A percentile compares a stretch with the other conserved stretches of the same genome.
phyloP scores from a whole-genome alignment of 164 flowering plant genomes.

The Warburgia ugandensis region DNA sequence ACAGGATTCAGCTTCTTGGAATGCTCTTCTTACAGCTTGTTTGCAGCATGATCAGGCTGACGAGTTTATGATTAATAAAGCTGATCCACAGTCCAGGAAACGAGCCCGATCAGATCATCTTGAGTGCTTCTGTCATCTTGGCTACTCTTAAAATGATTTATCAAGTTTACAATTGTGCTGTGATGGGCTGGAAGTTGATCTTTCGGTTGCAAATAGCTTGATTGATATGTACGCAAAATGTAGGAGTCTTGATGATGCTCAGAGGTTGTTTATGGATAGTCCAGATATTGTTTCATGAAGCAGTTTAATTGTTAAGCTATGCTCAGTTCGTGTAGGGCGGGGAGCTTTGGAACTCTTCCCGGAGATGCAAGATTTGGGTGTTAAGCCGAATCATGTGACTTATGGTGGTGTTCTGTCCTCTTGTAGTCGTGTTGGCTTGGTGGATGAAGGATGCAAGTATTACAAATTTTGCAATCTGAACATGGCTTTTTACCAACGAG shows the following conservation, averaged over 20 bases:
- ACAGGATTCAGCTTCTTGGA: conserved; percentile 60
- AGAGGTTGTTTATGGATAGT: conserved; percentile 32
- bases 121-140: conserved; percentile 42
- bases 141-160: conserved; percentile 42
- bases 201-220: conserved; percentile 36
- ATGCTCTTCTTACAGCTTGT: conserved; percentile 54
- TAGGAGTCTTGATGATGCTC: conserved; percentile 39
- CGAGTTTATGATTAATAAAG: conserved; percentile 37
- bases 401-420: conserved; percentile 62
- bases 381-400: conserved; percentile 54
- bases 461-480: conserved; percentile 40
- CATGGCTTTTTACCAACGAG: conserved; percentile 47
- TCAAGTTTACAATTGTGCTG: conserved; percentile 38
- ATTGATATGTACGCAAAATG: conserved; percentile 68
- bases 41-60: conserved; percentile 33
- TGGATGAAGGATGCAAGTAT: conserved; percentile 47
- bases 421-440: conserved; percentile 60
- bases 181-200: conserved; percentile 35
- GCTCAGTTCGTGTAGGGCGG: conserved; percentile 50
- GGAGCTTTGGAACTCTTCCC: conserved; percentile 47
- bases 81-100: conserved; percentile 31
- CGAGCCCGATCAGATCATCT: conserved; percentile 42
- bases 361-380: conserved; percentile 34
- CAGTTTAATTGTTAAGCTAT: conserved; percentile 51
- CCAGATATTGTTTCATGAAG: conserved; percentile 69